Evolutionary conservation across 2,329 filamentous ascomycete genomes (phyloP).

Genomic region (Aspergillus hiratsukae): DNA sequence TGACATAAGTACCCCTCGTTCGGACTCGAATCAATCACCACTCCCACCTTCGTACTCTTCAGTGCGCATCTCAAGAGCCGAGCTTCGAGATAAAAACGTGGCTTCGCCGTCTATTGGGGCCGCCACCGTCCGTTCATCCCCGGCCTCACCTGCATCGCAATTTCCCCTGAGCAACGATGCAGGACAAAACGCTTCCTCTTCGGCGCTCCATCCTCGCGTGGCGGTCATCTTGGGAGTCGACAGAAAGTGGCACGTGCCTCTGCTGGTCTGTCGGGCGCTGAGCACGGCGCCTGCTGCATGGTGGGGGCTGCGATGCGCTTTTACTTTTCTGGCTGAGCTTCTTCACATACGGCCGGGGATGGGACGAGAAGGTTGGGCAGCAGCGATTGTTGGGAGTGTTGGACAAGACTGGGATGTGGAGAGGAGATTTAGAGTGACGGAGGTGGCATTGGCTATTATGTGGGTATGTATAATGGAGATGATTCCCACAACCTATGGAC

Average conservation of each 20-base stretch:
- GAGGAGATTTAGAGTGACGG: conserved; percentile 55
- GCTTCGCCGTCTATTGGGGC: conserved; percentile 24
- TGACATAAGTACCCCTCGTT: conserved; percentile 20
- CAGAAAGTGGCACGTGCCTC: conserved; percentile 65
- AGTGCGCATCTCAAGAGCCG: conserved; percentile 9
- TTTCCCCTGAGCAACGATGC: conserved; percentile 27
- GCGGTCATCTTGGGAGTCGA: conserved; percentile 73
- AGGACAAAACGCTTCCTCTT: conserved; percentile 22
- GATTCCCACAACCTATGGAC: conserved; percentile 10
- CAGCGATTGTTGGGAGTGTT: conserved; percentile 35
- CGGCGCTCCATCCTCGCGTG: conserved; percentile 66
- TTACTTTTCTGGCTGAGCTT: conserved; percentile 64
- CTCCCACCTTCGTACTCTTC: conserved; percentile 10
- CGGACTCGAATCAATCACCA: conserved; percentile 4
- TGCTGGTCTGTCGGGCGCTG: conserved; percentile 67
- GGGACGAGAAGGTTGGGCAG: conserved; percentile 39
- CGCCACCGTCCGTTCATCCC: conserved; percentile 26
- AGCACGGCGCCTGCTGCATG: conserved; percentile 66
- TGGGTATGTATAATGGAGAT: conserved; percentile 55
- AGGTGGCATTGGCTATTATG: conserved; percentile 67
- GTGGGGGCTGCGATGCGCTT: conserved; percentile 66
- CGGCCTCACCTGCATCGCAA: conserved; percentile 24
- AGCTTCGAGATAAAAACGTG: conserved; percentile 25
- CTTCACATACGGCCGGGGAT: conserved; percentile 46
- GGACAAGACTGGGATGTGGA: conserved; percentile 42